Evolutionary conservation across 352 stramenopile species (phyloP), one percentile per base, ranked within the genome.

Genomic region (Pythium grandisporangium): DNA sequence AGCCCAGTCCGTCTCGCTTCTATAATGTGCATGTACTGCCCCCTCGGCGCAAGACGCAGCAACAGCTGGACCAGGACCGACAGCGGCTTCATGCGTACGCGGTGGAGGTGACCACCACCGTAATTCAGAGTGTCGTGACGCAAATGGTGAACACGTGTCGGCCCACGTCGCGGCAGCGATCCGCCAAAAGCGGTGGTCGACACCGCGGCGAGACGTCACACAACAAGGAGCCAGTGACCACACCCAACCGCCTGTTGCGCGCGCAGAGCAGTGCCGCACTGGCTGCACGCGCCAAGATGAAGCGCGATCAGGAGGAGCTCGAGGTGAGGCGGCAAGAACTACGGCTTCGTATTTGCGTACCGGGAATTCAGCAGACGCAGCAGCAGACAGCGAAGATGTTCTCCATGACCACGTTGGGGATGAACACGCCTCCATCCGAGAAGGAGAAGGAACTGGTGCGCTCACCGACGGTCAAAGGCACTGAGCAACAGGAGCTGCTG

Each of bases 1-100:
- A 64, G 29, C 46, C 45, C 5, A 65, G 53, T 2, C 70, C 68
- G 11, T 68, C 68, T 33, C 53, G 67, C 44, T 61, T 73, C 16
- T 86, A 86, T 19, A 46, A 44, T 5, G 57, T 86, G 2, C 66
- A 84, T 32, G 55, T 68, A 3, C 36, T 86, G 6, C 69, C 67
- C 16, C 42, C 51, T 8, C 69, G 61, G 45, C 55, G 29, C 1
- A 68, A 78, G 36, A 67, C 53, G 0, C 48, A 67, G 14, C 58
- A 64, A 34, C 58, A 80, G 20, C 56, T 82, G 22, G 55, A 78
- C 11, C 27, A 44, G 5, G 65, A 73, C 30, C 51, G 40, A 5
- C 44, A 61, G 0, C 37, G 54, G 4, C 36, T 76, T 0, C 19
- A 25, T 24, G 48, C 17, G 5, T 42, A 74, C 16, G 59, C 68